Conservation (phyloP, 495 filamentous ascomycete genomes). For the Aspergillus ostianus region DNA sequence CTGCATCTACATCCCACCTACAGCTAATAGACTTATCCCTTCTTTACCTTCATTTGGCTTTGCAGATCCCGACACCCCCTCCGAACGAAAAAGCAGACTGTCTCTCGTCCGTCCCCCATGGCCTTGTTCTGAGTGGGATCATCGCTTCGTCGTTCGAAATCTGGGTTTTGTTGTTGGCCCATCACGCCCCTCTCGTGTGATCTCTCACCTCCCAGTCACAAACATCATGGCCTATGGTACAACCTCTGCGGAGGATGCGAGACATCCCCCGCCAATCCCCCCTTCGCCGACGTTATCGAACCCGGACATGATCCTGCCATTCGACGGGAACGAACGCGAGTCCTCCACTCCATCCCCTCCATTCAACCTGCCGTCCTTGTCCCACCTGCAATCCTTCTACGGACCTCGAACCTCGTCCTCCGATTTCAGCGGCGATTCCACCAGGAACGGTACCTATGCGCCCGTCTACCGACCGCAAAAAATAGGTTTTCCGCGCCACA, state of each 20-base stretch:
- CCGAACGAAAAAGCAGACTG: slow-evolving; percentile 11
- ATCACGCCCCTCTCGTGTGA: not conserved
- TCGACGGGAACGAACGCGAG: slow-evolving; percentile 54
- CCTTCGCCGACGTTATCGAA: slow-evolving; percentile 87
- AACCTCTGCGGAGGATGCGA: slow-evolving; percentile 14
- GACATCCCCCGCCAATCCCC: slow-evolving; percentile 19
- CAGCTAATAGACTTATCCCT: slow-evolving; percentile 8
- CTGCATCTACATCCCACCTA: slow-evolving; percentile 12
- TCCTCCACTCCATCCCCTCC: slow-evolving; percentile 50
- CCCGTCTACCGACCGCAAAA: slow-evolving; percentile 24
- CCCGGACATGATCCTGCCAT: slow-evolving; percentile 89
- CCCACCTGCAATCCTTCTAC: slow-evolving; percentile 36
- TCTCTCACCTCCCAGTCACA: not conserved
- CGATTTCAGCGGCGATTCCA: slow-evolving; percentile 22
- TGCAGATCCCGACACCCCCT: not conserved
- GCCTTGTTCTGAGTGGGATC: slow-evolving; percentile 10
- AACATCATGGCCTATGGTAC: slow-evolving; percentile 12
- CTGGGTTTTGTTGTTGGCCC: not conserved
- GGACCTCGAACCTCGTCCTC: slow-evolving; percentile 18
- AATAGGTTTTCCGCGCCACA: slow-evolving; percentile 42
- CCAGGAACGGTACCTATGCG: slow-evolving; percentile 4
- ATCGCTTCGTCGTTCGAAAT: slow-evolving; percentile 1
- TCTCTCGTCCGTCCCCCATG: slow-evolving; percentile 12
- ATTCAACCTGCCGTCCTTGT: slow-evolving; percentile 40
- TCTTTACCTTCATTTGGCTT: not conserved